Evolutionary conservation across 345 rosid genomes (phyloP).

Genomic region (Acer negundo): DNA sequence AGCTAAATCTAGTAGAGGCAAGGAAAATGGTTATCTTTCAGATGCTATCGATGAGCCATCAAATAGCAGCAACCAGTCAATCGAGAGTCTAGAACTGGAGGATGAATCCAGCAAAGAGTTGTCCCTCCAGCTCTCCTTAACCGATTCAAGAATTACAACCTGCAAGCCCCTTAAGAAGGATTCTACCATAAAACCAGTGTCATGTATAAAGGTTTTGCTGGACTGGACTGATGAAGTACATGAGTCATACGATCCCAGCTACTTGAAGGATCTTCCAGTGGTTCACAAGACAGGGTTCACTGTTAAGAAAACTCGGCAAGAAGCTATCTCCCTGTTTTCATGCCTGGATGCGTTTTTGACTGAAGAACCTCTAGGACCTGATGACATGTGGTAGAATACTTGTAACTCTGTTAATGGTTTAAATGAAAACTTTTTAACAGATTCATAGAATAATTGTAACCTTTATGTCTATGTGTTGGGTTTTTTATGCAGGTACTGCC

Average conservation of each 20-base stretch:
- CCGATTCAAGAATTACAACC: conserved; percentile 38
- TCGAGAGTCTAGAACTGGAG: conserved; percentile 39
- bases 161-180: conserved; percentile 52
- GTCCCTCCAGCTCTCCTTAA: conserved; percentile 44
- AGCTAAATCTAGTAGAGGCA: conserved; percentile 34
- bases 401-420: conserved; percentile 1
- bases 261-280: conserved; percentile 74
- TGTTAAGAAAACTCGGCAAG: conserved; percentile 77
- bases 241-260: conserved; percentile 67
- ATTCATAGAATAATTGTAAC: conserved; percentile 4
- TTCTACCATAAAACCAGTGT: conserved; percentile 47
- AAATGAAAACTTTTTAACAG: not conserved
- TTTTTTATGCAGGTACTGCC: conserved; percentile 73
- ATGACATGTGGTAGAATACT: conserved; percentile 82
- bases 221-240: conserved; percentile 73
- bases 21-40: conserved; percentile 53
- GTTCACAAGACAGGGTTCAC: conserved; percentile 60
- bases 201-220: conserved; percentile 47
- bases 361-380: conserved; percentile 93
- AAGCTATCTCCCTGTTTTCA: conserved; percentile 82
- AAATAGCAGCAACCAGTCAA: conserved; percentile 36
- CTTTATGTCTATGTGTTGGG: not conserved
- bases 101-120: conserved; percentile 37
- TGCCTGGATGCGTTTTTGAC: conserved; percentile 92
- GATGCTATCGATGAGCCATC: conserved; percentile 49